These are phyloP conservation scores for Capsella bursapastoris DNA, from an alignment of 345 rosid genomes.

Conservation along the genomic window DNA sequence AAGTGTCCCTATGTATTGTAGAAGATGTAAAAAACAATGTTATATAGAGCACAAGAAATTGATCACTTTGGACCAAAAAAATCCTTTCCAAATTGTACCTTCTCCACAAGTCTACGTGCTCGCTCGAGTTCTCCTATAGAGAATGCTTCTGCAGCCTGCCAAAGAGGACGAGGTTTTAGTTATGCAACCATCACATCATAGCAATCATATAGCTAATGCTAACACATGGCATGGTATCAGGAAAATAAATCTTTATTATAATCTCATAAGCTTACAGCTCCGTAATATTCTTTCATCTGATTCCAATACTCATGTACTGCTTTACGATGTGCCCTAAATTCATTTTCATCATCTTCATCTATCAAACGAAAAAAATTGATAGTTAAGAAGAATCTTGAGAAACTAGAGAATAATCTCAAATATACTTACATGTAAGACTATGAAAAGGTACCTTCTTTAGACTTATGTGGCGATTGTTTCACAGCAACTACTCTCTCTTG, in stretches of 20 bases:
- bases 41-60: conserved; percentile 17
- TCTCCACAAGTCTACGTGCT: conserved; percentile 54
- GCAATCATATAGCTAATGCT: conserved; percentile 18
- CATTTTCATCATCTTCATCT: conserved; percentile 56
- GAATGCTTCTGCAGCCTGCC: conserved; percentile 68
- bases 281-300: conserved; percentile 65
- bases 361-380: conserved; percentile 29
- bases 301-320: conserved; percentile 61
- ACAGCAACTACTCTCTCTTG: conserved; percentile 39
- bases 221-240: neutral
- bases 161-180: conserved; percentile 23
- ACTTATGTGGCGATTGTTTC: conserved; percentile 29
- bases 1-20: conserved; percentile 58
- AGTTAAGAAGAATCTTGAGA: conserved; percentile 24
- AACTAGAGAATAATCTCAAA: conserved; percentile 20
- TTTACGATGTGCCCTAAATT: conserved; percentile 54
- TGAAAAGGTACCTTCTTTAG: conserved; percentile 47
- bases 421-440: conserved; percentile 12
- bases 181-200: conserved; percentile 32
- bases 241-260: neutral
- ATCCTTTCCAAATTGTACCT: conserved; percentile 44
- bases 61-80: conserved; percentile 12
- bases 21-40: neutral
- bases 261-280: conserved; percentile 56
- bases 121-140: conserved; percentile 53